These are phyloP conservation scores for Schizochytrium sp. DNA, from an alignment of 108 stramenopile species.

Conservation along the genomic window DNA sequence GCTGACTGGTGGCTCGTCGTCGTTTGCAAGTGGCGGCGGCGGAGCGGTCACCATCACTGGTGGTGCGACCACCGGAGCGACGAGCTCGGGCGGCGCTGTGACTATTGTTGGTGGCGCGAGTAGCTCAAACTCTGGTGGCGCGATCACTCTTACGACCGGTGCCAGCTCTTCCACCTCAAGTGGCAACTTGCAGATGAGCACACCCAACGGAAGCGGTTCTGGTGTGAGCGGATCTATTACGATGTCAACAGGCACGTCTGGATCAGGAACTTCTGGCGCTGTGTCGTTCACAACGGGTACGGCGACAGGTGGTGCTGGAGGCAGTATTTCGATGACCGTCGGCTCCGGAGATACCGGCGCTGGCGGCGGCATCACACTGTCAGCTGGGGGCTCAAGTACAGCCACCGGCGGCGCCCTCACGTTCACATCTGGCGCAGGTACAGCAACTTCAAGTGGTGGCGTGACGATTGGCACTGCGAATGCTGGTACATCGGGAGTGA, in stretches of 20 bases:
- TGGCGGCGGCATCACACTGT: slow-evolving; percentile 36
- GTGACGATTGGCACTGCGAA: background rate
- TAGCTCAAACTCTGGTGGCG: background rate
- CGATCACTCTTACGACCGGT: background rate
- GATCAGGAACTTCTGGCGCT: background rate
- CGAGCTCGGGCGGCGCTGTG: background rate
- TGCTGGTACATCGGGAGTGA: background rate
- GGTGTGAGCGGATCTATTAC: background rate
- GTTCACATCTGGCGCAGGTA: slow-evolving; percentile 44
- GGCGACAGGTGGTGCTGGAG: background rate
- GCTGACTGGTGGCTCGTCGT: background rate
- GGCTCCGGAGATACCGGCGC: slow-evolving; percentile 23
- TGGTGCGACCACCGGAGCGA: background rate
- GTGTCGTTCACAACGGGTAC: slow-evolving; percentile 20
- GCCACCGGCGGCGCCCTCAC: slow-evolving; percentile 32
- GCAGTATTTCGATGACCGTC: slow-evolving; percentile 27
- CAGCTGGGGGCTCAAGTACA: slow-evolving; percentile 19
- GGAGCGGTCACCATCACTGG: background rate
- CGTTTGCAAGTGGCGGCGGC: background rate
- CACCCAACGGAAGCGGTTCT: background rate
- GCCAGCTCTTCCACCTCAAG: background rate
- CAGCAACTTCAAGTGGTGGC: background rate
- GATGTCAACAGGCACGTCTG: background rate
- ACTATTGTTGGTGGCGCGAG: background rate
- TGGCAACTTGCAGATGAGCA: background rate